phyloP scores from a whole-genome alignment of 495 filamentous ascomycete species.

The Aspergillus incahuasiensis region DNA sequence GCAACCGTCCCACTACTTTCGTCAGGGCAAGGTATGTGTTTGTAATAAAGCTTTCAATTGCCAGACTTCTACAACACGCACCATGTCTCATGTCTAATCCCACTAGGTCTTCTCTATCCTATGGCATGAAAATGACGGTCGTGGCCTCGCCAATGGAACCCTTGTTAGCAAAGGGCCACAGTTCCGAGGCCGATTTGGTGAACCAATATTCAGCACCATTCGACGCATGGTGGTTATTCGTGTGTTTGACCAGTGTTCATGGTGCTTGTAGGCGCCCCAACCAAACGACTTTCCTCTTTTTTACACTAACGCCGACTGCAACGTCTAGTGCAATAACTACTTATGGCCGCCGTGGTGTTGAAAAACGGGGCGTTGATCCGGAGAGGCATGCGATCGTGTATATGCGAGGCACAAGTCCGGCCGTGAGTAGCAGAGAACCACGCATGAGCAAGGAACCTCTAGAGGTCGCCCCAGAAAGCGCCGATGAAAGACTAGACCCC shows the following conservation, averaged over 20 bases:
- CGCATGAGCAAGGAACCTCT: slow-evolving; percentile 30
- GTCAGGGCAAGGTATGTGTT: slow-evolving; percentile 2
- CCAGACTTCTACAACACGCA: not conserved
- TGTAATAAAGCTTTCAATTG: too few species aligned
- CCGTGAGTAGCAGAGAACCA: slow-evolving; percentile 13
- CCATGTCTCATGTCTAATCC: not conserved
- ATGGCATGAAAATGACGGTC: slow-evolving; percentile 27
- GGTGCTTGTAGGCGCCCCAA: slow-evolving; percentile 26
- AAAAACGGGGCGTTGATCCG: slow-evolving; percentile 27
- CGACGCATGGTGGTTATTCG: slow-evolving; percentile 34
- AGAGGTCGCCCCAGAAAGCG: slow-evolving; percentile 21
- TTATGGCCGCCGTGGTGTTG: slow-evolving; percentile 31
- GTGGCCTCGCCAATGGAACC: slow-evolving; percentile 11
- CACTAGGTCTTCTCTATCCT: slow-evolving; percentile 29
- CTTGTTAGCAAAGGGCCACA: slow-evolving; percentile 4
- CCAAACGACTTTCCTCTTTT: not conserved
- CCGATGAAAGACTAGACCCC: slow-evolving; percentile 26
- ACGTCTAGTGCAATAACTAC: slow-evolving; percentile 30
- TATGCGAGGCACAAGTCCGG: slow-evolving; percentile 19
- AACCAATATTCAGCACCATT: slow-evolving; percentile 25
- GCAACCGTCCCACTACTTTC: not conserved
- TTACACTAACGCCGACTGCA: not conserved
- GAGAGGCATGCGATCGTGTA: slow-evolving; percentile 37
- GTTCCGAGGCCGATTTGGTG: slow-evolving; percentile 19
- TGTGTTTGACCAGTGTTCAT: slow-evolving; percentile 19